Evolutionary conservation across 345 rosid genomes (phyloP), one percentile per base, ranked within the genome.

Genomic region (Kernera saxatilis): DNA sequence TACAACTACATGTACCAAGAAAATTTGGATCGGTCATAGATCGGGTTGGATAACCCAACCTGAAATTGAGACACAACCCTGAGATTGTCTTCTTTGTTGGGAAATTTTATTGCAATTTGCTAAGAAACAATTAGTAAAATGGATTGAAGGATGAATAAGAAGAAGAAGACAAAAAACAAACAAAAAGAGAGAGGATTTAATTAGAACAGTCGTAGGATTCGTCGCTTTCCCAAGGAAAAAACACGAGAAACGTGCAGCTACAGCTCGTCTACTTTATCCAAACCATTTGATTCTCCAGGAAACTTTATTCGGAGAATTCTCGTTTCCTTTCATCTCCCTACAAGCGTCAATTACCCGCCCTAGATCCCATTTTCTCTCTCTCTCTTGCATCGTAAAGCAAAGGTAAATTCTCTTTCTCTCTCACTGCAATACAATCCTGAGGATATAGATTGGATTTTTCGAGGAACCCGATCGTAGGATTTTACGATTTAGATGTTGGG

Each of bases 361-460:
- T 14, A 65, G 60, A 66, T 73, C 72, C 40, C n/a, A 49, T 26
- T n/a, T 3, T 41, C 55, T 30, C 56, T 64, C 56, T 5, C 56
- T 64, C 71, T 22, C 69, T 75, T 43, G 50, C 69, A 53, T 61
- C 65, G 3, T 69, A 61, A 61, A 63, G 65, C 66, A 53, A 62
- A 75, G 79, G 79, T 75, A 18, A 66, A 36, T 36, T 27, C 52
- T 39, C 11, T 13, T 15, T 12, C 27, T 44, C 44, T 61, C 70
- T 26, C 49, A 8, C 12, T 59, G 19, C 15, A 11, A 46, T 46
- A 18, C 8, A 13, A 49, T 60, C 68, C n/a, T 9, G 19, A 46
- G n/a, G 40, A 32, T 14, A n/a, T 18, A 41, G 50, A 6, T 51
- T 19, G 36, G 32, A 39, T 27, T 18, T 30, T 21, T 33, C 49